phyloP scores from a whole-genome alignment of 257 asterid species.

The Osmanthus fragrans region DNA sequence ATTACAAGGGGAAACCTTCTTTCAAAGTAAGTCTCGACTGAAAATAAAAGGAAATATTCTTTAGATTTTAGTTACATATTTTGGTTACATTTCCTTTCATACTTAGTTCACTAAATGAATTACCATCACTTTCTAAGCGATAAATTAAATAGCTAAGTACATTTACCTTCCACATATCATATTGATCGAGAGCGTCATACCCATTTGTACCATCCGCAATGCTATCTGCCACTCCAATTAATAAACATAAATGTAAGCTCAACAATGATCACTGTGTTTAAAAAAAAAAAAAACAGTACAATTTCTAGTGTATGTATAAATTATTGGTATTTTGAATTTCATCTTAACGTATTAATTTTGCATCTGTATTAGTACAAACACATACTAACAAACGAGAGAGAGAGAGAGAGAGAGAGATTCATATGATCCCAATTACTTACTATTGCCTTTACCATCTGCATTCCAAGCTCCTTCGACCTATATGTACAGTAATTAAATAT shows the following conservation, averaged over 20 bases:
- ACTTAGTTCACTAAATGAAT: no score
- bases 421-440: not conserved
- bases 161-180: slow-evolving; percentile 12
- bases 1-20: no score
- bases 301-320: no score
- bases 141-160: not conserved
- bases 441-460: not conserved
- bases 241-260: no score
- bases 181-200: not conserved
- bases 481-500: not conserved
- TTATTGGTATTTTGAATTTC: not conserved
- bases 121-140: no score
- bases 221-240: not conserved
- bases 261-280: no score
- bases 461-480: not conserved
- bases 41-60: no score
- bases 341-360: no score
- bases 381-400: not conserved
- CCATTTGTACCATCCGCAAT: slow-evolving; percentile 3
- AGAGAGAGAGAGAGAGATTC: not conserved
- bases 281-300: no score
- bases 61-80: no score
- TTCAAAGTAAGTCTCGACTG: no score
- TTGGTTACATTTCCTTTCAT: no score
- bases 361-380: not conserved